Evolutionary conservation across 192 early-diverging fungal genomes (phyloP).

Genomic region (Diversispora epigaea): DNA sequence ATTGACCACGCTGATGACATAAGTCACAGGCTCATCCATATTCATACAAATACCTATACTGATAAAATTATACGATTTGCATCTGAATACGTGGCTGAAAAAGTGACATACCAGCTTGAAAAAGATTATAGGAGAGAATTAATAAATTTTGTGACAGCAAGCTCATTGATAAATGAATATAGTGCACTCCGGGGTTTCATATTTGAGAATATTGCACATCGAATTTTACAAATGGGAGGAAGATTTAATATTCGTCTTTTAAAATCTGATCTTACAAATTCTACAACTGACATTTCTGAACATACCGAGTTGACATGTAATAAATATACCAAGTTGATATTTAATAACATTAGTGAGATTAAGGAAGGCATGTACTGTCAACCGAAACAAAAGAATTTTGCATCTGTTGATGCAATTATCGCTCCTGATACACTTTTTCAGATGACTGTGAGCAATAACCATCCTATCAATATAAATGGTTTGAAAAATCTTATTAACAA

Average conservation of each 20-base stretch:
- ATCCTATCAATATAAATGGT: too few species aligned
- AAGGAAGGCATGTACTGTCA: too few species aligned
- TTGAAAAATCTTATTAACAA: too few species aligned
- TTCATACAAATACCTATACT: too few species aligned
- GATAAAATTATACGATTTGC: not conserved
- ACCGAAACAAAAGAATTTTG: too few species aligned
- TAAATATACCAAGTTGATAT: not conserved
- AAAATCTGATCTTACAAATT: not conserved
- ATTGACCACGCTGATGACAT: too few species aligned
- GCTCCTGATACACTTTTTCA: too few species aligned
- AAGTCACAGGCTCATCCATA: too few species aligned
- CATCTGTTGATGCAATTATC: too few species aligned
- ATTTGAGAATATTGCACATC: constrained; percentile 16
- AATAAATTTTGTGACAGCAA: not conserved
- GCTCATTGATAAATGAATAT: not conserved
- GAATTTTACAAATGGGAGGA: constrained; percentile 1
- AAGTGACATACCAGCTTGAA: constrained; percentile 6
- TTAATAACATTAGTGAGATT: too few species aligned
- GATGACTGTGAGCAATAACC: too few species aligned
- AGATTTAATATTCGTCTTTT: constrained; percentile 7
- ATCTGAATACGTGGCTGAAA: constrained; percentile 15
- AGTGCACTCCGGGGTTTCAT: constrained; percentile 3
- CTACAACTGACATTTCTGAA: constrained; percentile 4
- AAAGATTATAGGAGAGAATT: not conserved
- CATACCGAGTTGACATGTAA: not conserved